These are phyloP conservation scores for Suillus tomentosus DNA, from an alignment of 768 basidiomycete species.

Conservation along the genomic window DNA sequence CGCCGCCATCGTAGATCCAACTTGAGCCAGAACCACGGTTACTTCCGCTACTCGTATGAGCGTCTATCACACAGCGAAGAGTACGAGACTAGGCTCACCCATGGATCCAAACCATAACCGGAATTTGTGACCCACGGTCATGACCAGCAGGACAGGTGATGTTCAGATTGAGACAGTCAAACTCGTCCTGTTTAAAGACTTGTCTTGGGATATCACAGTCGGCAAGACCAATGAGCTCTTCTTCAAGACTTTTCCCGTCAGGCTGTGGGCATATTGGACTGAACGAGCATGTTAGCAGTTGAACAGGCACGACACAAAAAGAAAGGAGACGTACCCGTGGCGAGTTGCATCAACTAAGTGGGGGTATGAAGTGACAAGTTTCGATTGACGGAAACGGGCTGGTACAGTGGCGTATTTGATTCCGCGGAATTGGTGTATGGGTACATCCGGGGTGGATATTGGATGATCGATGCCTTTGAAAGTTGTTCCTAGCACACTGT, in stretches of 20 bases:
- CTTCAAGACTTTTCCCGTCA: constrained; percentile 51
- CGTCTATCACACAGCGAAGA: constrained; percentile 14
- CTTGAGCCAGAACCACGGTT: constrained; percentile 73
- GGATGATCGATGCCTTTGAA: constrained; percentile 68
- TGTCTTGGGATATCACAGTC: constrained; percentile 56
- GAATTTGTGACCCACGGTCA: constrained; percentile 52
- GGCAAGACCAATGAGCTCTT: constrained; percentile 60
- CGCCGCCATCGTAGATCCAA: constrained; percentile 78
- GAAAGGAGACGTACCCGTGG: constrained; percentile 54
- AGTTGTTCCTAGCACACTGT: constrained; percentile 58
- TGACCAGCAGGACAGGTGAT: constrained; percentile 73
- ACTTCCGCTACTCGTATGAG: constrained; percentile 54
- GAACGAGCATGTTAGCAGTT: constrained; percentile 13
- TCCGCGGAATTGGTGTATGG: constrained; percentile 73
- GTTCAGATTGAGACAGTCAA: constrained; percentile 79
- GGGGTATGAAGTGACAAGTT: constrained; percentile 58
- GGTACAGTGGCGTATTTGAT: constrained; percentile 78
- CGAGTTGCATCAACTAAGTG: constrained; percentile 61
- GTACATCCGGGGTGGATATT: constrained; percentile 53
- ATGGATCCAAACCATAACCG: constrained; percentile 88
- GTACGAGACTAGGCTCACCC: constrained; percentile 54
- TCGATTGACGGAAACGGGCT: constrained; percentile 75
- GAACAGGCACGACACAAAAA: constrained; percentile 5
- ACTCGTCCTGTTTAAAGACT: constrained; percentile 65
- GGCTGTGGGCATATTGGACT: constrained; percentile 80